A percentile compares a stretch with the other conserved stretches of the same genome.
These are phyloP conservation scores for Sugiyamaella smithiae DNA, from an alignment of 805 yeast species.

Conservation along the genomic window DNA sequence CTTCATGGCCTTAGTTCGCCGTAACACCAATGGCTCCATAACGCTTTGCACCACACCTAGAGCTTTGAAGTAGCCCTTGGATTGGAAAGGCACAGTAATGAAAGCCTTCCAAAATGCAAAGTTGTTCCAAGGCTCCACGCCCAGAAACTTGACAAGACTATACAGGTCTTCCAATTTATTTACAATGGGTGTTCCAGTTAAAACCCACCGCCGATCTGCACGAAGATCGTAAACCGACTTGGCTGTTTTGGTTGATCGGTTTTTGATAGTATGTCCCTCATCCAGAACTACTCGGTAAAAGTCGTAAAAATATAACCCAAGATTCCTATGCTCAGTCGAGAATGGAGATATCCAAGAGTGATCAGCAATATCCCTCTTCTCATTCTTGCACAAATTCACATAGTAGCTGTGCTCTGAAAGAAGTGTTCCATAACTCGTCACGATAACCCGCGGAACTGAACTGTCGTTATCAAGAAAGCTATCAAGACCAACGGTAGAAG, in stretches of 20 bases:
- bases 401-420: constrained; percentile 58
- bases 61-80: constrained; percentile 65
- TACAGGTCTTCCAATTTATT: constrained; percentile 84
- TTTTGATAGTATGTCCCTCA: constrained; percentile 88
- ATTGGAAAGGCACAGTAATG: constrained; percentile 78
- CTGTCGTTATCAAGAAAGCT: constrained; percentile 40
- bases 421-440: constrained; percentile 87
- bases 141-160: constrained; percentile 68
- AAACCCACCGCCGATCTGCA: constrained; percentile 71
- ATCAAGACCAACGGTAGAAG: constrained; percentile 50
- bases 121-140: constrained; percentile 87
- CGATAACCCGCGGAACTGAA: constrained; percentile 55
- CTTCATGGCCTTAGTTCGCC: constrained; percentile 85
- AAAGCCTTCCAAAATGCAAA: constrained; percentile 85
- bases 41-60: constrained; percentile 82
- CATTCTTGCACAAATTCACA: neutral
- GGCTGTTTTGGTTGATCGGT: constrained; percentile 73
- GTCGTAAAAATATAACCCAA: constrained; percentile 66
- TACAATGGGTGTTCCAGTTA: constrained; percentile 92
- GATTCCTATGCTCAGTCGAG: constrained; percentile 12
- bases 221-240: constrained; percentile 67
- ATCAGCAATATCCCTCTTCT: neutral
- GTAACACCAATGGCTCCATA: constrained; percentile 72
- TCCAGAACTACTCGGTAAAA: constrained; percentile 78
- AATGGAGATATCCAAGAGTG: neutral